Conservation (phyloP, 2,329 filamentous ascomycete species). For the Periconia sp. region DNA sequence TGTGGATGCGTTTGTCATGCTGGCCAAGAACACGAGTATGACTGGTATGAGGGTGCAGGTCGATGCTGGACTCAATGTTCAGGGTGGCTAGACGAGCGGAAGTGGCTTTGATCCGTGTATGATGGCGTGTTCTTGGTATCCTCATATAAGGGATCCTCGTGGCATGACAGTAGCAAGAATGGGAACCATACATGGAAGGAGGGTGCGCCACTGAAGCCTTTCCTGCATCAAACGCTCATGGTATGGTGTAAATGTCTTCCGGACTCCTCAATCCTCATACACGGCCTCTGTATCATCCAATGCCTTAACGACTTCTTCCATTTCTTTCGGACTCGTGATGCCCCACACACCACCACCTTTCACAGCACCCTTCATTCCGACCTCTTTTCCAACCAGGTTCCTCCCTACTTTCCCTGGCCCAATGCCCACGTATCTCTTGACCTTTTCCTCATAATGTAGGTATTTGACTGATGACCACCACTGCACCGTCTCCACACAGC, state of each 20-base stretch:
- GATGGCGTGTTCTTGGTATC: too few relatives aligned
- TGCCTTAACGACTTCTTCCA: conserved; percentile 54
- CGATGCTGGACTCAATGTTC: conserved; percentile 42
- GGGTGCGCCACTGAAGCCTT: too few relatives aligned
- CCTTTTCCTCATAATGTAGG: conserved; percentile 80
- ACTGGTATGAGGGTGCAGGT: conserved; percentile 55
- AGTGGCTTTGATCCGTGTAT: too few relatives aligned
- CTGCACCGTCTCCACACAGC: conserved; percentile 87
- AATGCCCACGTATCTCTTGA: conserved; percentile 87
- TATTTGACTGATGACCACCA: conserved; percentile 97
- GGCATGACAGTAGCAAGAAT: too few relatives aligned
- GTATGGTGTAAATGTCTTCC: too few relatives aligned
- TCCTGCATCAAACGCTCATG: too few relatives aligned
- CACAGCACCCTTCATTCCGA: conserved; percentile 82
- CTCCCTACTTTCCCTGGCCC: conserved; percentile 92
- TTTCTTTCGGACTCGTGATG: conserved; percentile 74
- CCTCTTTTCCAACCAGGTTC: conserved; percentile 93
- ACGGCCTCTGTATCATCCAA: conserved; percentile 54
- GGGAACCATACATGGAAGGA: too few relatives aligned
- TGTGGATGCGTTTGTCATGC: conserved; percentile 61
- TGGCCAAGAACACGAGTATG: conserved; percentile 61
- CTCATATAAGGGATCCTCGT: not conserved
- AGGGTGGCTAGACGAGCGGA: conserved; percentile 18
- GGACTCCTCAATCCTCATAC: conserved; percentile 43
- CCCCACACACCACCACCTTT: conserved; percentile 95